Evolutionary conservation across 2,329 filamentous ascomycete species (phyloP), one percentile per base, ranked within the genome.

Genomic region (Aspergillus chevalieri): DNA sequence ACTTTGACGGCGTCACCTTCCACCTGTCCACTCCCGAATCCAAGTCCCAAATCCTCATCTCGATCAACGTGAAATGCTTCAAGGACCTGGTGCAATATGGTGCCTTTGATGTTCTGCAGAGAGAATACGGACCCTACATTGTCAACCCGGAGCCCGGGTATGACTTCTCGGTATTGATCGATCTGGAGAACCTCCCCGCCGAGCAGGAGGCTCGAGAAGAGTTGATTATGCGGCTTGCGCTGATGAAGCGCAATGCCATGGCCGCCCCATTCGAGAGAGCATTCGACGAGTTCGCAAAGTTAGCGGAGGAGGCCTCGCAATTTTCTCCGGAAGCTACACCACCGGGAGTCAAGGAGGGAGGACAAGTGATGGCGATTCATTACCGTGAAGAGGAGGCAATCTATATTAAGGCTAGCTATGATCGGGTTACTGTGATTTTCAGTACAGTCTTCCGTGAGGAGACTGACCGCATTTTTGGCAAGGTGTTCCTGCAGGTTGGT

Each of bases 341-440:
- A 1, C 89, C 95, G 68, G 92, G 91, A 54, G 78, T 96, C 26
- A 78, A 78, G 57, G 93, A 97, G 72, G 92, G 93, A 46, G 91
- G 92, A 50, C 84, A 93, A 60, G 86, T 97, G 52, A 95, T 94
- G 81, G 85, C 92, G 2, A 95, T 99, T 62, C 92, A 97, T 72
- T 98, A 99, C 75, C 87, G 93, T 49, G 94, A 99, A 65, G 91
- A 97, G 76, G 93, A 99, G 71, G 91, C 93, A 47, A 97, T 99
- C 66, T 98, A 95, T 72, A 86, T 98, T 76, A 97, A 98, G 76
- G 92, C 93, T 54, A 94, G 88, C 70, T 87, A 94, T 74, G 93
- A 99, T 69, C 85, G 93, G 64, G 93, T 99, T 47, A 98, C 94
- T 1, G 91, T 98, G 64, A 98, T 98, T 65, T 98, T 98, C 79